Conservation (phyloP, 768 basidiomycete species). For the Inosperma sp. region DNA sequence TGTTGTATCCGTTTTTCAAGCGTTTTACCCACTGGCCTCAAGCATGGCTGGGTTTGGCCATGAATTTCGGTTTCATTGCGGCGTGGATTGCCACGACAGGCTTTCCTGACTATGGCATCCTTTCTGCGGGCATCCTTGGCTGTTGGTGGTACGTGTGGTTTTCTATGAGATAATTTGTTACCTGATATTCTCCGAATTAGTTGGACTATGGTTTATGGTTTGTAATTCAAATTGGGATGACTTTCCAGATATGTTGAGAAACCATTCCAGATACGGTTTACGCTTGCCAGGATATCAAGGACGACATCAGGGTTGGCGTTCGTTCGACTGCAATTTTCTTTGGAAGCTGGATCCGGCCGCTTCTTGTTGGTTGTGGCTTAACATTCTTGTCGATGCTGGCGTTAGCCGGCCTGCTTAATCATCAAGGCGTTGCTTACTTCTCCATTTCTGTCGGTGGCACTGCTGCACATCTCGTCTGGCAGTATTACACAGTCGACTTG, state of each 20-base stretch:
- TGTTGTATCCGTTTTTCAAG: constrained; percentile 52
- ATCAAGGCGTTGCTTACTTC: constrained; percentile 47
- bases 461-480: constrained; percentile 42
- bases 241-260: not conserved
- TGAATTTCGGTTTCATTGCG: constrained; percentile 51
- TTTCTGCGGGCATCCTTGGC: constrained; percentile 33
- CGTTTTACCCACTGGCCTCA: constrained; percentile 58
- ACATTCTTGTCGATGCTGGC: constrained; percentile 49
- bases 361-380: constrained; percentile 49
- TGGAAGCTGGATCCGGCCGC: constrained; percentile 51
- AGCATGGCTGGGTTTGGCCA: constrained; percentile 55
- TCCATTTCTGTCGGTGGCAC: constrained; percentile 44
- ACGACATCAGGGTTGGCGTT: constrained; percentile 69
- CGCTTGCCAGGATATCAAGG: constrained; percentile 72
- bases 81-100: constrained; percentile 43
- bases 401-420: constrained; percentile 50
- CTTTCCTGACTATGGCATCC: constrained; percentile 28
- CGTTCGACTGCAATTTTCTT: constrained; percentile 75
- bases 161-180: not conserved
- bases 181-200: constrained; percentile 20
- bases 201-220: constrained; percentile 50
- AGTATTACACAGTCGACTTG: constrained; percentile 41
- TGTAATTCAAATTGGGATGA: not conserved
- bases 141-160: constrained; percentile 42
- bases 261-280: constrained; percentile 55